Conservation (phyloP, 352 stramenopile genomes). For the Thalassiosira ordinaria region DNA sequence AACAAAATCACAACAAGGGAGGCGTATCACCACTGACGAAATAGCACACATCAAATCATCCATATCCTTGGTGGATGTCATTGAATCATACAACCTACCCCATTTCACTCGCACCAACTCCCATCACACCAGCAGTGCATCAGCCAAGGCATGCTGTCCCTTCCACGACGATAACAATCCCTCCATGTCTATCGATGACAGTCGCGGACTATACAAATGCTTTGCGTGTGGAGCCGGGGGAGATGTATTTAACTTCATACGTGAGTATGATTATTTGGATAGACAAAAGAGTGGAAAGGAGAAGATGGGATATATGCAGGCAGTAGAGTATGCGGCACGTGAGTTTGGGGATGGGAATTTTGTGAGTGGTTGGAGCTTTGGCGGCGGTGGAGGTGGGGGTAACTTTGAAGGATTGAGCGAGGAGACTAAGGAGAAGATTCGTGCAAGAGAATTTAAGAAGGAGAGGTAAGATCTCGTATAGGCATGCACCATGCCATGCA, state of each 20-base stretch:
- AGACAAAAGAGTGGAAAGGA: constrained; percentile 47
- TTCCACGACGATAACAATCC: constrained; percentile 88
- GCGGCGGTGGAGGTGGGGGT: not conserved
- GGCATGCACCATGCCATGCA: too few relatives aligned
- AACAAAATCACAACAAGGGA: constrained; percentile 5
- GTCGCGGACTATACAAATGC: constrained; percentile 86
- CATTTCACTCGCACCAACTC: constrained; percentile 57
- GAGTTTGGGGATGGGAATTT: constrained; percentile 59
- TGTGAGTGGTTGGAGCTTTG: constrained; percentile 29
- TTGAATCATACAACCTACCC: constrained; percentile 73
- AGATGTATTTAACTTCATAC: constrained; percentile 87
- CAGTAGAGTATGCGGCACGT: constrained; percentile 67
- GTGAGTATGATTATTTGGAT: constrained; percentile 67
- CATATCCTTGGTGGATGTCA: constrained; percentile 62
- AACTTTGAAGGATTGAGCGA: constrained; percentile 28
- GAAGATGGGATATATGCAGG: constrained; percentile 80
- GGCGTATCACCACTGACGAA: constrained; percentile 39
- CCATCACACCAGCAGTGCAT: constrained; percentile 1
- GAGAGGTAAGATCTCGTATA: constrained; percentile 58
- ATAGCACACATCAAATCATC: constrained; percentile 66
- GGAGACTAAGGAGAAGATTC: constrained; percentile 39
- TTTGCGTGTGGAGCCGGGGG: constrained; percentile 86
- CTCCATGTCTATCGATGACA: constrained; percentile 82
- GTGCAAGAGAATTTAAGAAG: constrained; percentile 44
- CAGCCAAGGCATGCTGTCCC: constrained; percentile 79